Base-by-base conservation (phyloP, 2,329 filamentous ascomycete species). In the Graphiopsis chlorocephala region DNA sequence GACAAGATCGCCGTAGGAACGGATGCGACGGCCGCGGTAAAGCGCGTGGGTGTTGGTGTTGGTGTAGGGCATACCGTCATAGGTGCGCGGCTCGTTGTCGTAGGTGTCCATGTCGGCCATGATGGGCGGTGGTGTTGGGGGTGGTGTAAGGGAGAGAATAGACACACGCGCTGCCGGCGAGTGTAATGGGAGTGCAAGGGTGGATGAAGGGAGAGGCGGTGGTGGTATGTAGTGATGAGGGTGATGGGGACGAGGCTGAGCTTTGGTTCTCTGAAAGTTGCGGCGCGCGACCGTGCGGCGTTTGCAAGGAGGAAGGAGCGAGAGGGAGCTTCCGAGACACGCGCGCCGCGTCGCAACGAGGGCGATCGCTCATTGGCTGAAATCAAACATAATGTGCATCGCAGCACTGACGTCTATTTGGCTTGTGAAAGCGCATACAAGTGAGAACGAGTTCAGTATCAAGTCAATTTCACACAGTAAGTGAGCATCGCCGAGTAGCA, bases 31-130 rank as follows among this genome's bases (percentile, higher is more conserved):
- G 26, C 45, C 33, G 53, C 20, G 23, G 47, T 59, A 42, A 20
- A 33, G 62, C 42, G 14, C 23, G 31, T 55, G 29, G 20, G 42
- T 31, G 50, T 26, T 45, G 38, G 15, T 42, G n/a, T n/a, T 12
- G n/a, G 38, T 50, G 55, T 66, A 50, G 68, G 58, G 78, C 81
- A 73, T 83, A 90, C 88, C 87, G 68, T 89, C 87, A 77, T 88
- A 90, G 73, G 82, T 82, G 79, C 85, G 85, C 76, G 84, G 84
- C 69, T 89, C 86, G 72, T 84, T 84, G 75, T 89, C 87, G 81
- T 88, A 90, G 71, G 74, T 75, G 68, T 90, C 87, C 81, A 86
- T 85, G 72, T 79, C 80, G 71, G 78, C 77, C 78, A 78, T 81
- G 60, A 25, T 42, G 53, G 62, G 23, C 31, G 48, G 31, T 11